Evolutionary conservation across 2,329 filamentous ascomycete species (phyloP).

Genomic region (Tetracladium maxilliforme): DNA sequence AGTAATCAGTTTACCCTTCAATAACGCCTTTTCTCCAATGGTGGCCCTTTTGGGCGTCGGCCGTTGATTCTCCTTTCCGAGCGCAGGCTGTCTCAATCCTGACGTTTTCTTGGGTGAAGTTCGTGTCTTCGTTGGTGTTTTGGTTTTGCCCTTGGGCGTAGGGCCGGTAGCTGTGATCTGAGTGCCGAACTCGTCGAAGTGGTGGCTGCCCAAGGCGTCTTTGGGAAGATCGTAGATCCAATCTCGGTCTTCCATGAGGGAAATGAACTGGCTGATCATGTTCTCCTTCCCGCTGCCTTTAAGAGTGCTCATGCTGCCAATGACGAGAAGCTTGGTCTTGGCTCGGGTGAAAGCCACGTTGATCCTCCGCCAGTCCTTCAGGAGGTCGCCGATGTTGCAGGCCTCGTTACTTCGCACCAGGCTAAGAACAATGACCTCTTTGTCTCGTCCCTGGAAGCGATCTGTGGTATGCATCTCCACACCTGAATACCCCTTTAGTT

Average conservation of each 20-base stretch:
- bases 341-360: constrained; percentile 94
- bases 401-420: constrained; percentile 79
- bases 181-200: constrained; percentile 39
- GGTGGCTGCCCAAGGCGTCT: constrained; percentile 50
- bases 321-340: constrained; percentile 77
- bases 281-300: constrained; percentile 48
- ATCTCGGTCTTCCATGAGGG: constrained; percentile 58
- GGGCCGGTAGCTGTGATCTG: constrained; percentile 24
- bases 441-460: constrained; percentile 92
- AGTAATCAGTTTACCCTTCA: constrained; percentile 54
- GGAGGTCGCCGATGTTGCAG: constrained; percentile 72
- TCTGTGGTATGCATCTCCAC: constrained; percentile 96
- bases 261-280: constrained; percentile 63
- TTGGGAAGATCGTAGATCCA: constrained; percentile 66
- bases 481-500: constrained; percentile 41
- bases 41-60: constrained; percentile 39
- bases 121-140: too few relatives aligned
- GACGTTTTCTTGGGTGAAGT: constrained; percentile 2
- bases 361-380: constrained; percentile 84
- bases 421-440: constrained; percentile 77
- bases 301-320: constrained; percentile 75
- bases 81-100: constrained; percentile 2
- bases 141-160: too few relatives aligned
- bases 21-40: constrained; percentile 43
- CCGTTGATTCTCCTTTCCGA: constrained; percentile 27